These are phyloP conservation scores for Gypsophila paniculata DNA, from an alignment of 179 eudicot species.

Conservation along the genomic window DNA sequence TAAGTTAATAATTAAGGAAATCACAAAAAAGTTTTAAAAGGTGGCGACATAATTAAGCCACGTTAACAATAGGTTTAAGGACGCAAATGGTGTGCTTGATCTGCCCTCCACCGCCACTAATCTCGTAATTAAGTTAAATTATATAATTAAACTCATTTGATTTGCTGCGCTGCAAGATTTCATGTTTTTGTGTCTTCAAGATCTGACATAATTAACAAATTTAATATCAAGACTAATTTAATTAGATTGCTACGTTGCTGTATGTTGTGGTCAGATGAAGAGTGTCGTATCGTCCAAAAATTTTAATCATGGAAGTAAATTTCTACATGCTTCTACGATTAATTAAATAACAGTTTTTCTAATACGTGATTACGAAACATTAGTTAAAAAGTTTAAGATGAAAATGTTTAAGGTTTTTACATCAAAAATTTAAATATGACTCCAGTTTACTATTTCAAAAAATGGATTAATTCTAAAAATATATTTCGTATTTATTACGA, in stretches of 20 bases:
- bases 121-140: neutral
- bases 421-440: too few species aligned
- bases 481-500: too few species aligned
- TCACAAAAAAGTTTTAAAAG: neutral
- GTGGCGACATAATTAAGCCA: constrained; percentile 25
- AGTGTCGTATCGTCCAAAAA: neutral
- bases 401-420: too few species aligned
- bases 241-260: neutral
- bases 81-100: constrained; percentile 7
- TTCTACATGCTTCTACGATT: neutral
- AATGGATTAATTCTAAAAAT: too few species aligned
- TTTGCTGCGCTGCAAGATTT: constrained; percentile 1
- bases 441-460: too few species aligned
- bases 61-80: constrained; percentile 10
- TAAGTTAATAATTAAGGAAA: neutral
- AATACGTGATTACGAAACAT: too few species aligned
- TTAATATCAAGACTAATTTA: too few species aligned
- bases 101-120: constrained; percentile 18
- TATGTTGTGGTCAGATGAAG: neutral
- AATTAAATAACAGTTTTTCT: neutral
- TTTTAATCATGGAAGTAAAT: neutral
- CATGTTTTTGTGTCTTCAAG: neutral
- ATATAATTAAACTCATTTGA: neutral
- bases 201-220: constrained; percentile 1
- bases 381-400: too few species aligned